phyloP scores from a whole-genome alignment of 1,139 yeast genomes.

The Taphrina populina region DNA sequence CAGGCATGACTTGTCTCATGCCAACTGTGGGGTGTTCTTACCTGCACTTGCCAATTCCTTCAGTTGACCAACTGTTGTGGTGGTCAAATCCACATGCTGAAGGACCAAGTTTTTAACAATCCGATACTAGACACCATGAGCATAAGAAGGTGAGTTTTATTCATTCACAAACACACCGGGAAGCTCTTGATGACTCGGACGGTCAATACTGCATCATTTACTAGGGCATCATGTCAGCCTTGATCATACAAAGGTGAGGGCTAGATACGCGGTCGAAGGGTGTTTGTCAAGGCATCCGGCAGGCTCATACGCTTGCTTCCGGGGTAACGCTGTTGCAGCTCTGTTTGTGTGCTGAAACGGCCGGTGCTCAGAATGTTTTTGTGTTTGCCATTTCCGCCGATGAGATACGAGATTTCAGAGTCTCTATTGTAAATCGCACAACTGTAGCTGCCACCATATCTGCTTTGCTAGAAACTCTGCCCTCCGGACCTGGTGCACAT shows the following conservation, averaged over 20 bases:
- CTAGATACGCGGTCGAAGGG: conserved; percentile 1
- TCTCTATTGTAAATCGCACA: too few species aligned
- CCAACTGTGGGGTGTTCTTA: conserved; percentile 41
- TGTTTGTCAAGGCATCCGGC: conserved; percentile 16
- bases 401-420: too few species aligned
- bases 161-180: conserved; percentile 47
- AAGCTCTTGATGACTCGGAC: conserved; percentile 86
- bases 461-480: too few species aligned
- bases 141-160: background rate
- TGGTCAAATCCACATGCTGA: conserved; percentile 67
- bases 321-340: too few species aligned
- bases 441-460: too few species aligned
- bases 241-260: background rate
- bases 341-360: too few species aligned
- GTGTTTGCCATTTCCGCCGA: too few species aligned
- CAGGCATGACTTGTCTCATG: conserved; percentile 54
- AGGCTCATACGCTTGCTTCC: too few species aligned
- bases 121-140: conserved; percentile 52
- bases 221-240: conserved; percentile 11
- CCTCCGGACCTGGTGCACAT: too few species aligned
- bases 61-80: conserved; percentile 65
- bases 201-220: conserved; percentile 71
- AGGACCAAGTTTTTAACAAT: conserved; percentile 80
- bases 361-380: too few species aligned
- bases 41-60: conserved; percentile 47